phyloP scores from a whole-genome alignment of 164 flowering plant species.

The Kalanchoe fedtschenkoi region DNA sequence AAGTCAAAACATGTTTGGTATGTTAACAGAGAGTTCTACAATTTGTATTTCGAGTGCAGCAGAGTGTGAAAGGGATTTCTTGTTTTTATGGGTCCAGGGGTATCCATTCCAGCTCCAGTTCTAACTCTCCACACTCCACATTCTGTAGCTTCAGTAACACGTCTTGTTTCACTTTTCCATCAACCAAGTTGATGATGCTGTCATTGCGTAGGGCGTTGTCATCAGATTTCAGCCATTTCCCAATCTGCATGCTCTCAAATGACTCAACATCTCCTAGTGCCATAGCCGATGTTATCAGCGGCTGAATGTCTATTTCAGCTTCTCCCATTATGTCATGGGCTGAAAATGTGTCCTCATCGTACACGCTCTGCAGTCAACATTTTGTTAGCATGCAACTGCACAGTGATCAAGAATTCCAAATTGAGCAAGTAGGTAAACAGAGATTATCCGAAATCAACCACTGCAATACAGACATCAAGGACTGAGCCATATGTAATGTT shows the following conservation, averaged over 20 bases:
- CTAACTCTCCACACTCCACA: conserved; percentile 81
- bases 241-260: conserved; percentile 35
- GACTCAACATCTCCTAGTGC: conserved; percentile 68
- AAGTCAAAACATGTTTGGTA: too few relatives aligned
- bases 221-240: conserved; percentile 6
- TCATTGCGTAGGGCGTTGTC: conserved; percentile 63
- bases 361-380: conserved; percentile 43
- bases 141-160: conserved; percentile 75
- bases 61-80: background rate
- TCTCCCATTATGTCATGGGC: conserved; percentile 98
- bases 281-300: conserved; percentile 76
- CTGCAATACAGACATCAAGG: background rate
- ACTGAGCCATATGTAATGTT: background rate
- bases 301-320: conserved; percentile 86
- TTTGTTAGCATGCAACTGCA: background rate
- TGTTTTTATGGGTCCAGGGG: conserved; percentile 56
- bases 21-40: too few relatives aligned
- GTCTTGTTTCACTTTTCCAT: conserved; percentile 71
- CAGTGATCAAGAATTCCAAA: background rate
- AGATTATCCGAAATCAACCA: background rate
- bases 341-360: conserved; percentile 79
- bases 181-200: conserved; percentile 69
- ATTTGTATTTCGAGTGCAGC: too few relatives aligned
- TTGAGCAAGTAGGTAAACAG: background rate
- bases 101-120: conserved; percentile 78